Evolutionary conservation across 495 filamentous ascomycete genomes (phyloP), one percentile per base, ranked within the genome.

Genomic region (Trichoderma parareesei): DNA sequence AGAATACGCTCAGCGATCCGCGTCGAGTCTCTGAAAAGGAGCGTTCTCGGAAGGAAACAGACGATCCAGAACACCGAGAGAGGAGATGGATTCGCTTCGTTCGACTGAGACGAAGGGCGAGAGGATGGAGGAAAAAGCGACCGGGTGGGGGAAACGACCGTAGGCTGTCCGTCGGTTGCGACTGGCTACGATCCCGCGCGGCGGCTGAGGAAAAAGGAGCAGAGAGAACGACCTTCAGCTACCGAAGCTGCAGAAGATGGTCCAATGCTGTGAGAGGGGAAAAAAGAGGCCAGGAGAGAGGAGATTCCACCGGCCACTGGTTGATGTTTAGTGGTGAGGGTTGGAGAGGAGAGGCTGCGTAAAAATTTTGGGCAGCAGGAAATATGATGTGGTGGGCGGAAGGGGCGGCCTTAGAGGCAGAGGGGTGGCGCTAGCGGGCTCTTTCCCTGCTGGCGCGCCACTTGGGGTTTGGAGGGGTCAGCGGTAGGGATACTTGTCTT

Each of bases 111-210:
- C 27, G 53, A 37, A 67, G 66, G 67, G 62, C 72, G 77, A 78
- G 76, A 71, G 72, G 74, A 73, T 18, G 27, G 76, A 71, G 72
- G 74, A 73, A 18, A n/a, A 57, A n/a, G 53, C 53, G 14, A n/a
- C 16, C 53, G 14, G 53, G 53, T 57, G 53, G 53, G 53, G 53
- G 53, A 57, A 57, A 57, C 53, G 53, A 57, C 27, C 53, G 53
- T 35, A 57, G 53, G 27, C 27, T 27, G 27, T 27, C 27, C 27
- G 27, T 27, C 27, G 27, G 27, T 27, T 27, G 27, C 27, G 27
- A 57, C 53, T 57, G 53, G 53, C 53, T 57, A 57, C 53, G 53
- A 57, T 57, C 53, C 53, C 53, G 53, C 53, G 53, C 70, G 53
- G 69, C 69, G 70, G 70, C 70, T 73, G 68, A 70, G 68, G 69